Evolutionary conservation across 2,329 filamentous ascomycete species (phyloP).

Genomic region (Aureobasidium sp.): DNA sequence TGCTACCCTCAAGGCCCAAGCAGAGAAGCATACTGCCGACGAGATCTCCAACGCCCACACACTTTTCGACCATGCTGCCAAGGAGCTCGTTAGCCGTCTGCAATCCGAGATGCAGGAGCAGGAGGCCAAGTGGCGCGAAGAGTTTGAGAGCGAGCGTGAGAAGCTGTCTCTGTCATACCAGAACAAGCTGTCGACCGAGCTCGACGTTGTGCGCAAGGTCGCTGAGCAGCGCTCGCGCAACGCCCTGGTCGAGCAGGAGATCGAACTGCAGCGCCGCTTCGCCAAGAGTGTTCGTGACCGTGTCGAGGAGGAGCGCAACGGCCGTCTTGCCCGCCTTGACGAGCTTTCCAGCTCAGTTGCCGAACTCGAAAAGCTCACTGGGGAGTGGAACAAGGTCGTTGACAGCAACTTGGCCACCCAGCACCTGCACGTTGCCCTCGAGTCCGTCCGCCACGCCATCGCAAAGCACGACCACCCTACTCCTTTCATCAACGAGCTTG

Average conservation of each 20-base stretch:
- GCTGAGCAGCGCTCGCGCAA: slow-evolving; percentile 79
- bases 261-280: slow-evolving; percentile 81
- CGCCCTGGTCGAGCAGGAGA: slow-evolving; percentile 80
- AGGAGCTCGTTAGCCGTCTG: slow-evolving; percentile 80
- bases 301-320: slow-evolving; percentile 82
- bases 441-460: slow-evolving; percentile 80
- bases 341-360: slow-evolving; percentile 70
- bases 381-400: slow-evolving; percentile 83
- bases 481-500: slow-evolving; percentile 87
- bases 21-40: slow-evolving; percentile 63
- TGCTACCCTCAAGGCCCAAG: slow-evolving; percentile 60
- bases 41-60: slow-evolving; percentile 64
- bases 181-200: slow-evolving; percentile 67
- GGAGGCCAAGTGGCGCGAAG: slow-evolving; percentile 74
- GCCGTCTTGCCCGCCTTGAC: slow-evolving; percentile 76
- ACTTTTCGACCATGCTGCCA: slow-evolving; percentile 81
- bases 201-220: slow-evolving; percentile 71
- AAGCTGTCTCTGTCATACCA: slow-evolving; percentile 72
- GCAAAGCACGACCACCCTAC: slow-evolving; percentile 63
- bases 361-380: slow-evolving; percentile 80
- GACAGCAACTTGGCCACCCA: slow-evolving; percentile 89
- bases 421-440: slow-evolving; percentile 90
- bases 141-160: slow-evolving; percentile 83
- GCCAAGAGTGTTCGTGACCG: slow-evolving; percentile 67
- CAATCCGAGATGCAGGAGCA: slow-evolving; percentile 76